Evolutionary conservation across 192 early-diverging fungal genomes (phyloP), one percentile per base, ranked within the genome.

Genomic region (Pilobolus umbonatus): DNA sequence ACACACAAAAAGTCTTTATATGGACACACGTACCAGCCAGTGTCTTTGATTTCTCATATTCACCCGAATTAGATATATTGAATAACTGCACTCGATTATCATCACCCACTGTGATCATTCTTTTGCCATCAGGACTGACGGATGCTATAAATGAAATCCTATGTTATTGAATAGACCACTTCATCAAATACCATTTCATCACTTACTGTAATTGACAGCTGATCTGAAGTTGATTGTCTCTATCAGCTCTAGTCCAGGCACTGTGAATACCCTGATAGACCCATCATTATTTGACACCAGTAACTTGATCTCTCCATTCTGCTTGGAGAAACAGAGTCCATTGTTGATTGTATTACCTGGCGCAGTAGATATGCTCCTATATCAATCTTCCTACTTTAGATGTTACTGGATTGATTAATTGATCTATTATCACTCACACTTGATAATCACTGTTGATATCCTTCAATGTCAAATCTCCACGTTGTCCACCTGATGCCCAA

Each of bases 261-360:
- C 72, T 0, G 87, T 80, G 67, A 88, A 87, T 4, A 98, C 84
- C 61, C 93, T 93, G 64, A 98, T 91, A 3, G 90, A 90, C 43
- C 90, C 80, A 68, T 98, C 95, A 64, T 98, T 98, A 73, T 93
- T 96, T 74, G 92, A 91, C 22, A 93, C 88, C 58, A 95, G 59
- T 6, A 98, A 74, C 4, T 89, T 85, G 1, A 85, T 85, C 19
- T 80, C 80, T 22, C 63, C 70, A 39, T 67, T 59, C 34, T 84
- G 73, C 17, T 77, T 56, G 1, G 84, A 79, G 36, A 92, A 86
- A 43, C 71, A 80, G 43, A 93, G 78, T 3, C 89, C 87, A 63
- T 95, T 98, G 75, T 95, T 96, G 76, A 96, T 96, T 17, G 82
- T 84, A 12, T 85, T 84, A 9, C 75, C 81, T 3, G 85, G 71